Percentiles rank a stretch among this genome's conserved stretches.
Conservation (phyloP, 345 rosid species). For the Salix viminalis region DNA sequence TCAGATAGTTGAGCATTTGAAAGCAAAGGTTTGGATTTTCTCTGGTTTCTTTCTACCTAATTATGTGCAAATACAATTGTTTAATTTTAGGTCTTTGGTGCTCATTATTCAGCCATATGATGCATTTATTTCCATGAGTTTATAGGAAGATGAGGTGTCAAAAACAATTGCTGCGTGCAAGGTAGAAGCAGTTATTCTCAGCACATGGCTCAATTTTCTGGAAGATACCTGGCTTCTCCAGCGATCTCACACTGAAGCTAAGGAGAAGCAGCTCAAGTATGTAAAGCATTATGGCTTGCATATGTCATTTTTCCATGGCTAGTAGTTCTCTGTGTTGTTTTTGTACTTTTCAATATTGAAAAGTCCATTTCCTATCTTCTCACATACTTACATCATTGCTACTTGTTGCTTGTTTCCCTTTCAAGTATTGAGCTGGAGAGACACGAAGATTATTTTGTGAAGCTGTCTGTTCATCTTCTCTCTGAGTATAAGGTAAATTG, state of each 20-base stretch:
- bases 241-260: slow-evolving; percentile 52
- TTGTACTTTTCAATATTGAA: not conserved
- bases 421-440: slow-evolving; percentile 75
- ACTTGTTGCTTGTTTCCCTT: slow-evolving; percentile 26
- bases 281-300: slow-evolving; percentile 27
- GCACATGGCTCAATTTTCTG: slow-evolving; percentile 86
- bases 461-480: slow-evolving; percentile 63
- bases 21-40: slow-evolving; percentile 54
- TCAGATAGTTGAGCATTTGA: slow-evolving; percentile 77
- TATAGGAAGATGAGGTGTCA: slow-evolving; percentile 85
- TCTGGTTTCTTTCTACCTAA: slow-evolving; percentile 1
- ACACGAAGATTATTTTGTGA: slow-evolving; percentile 72
- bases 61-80: not conserved
- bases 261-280: slow-evolving; percentile 73
- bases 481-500: slow-evolving; percentile 61
- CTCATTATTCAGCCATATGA: slow-evolving; percentile 5
- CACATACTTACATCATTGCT: slow-evolving; percentile 2
- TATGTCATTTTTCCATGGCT: not conserved
- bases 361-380: not conserved
- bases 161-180: slow-evolving; percentile 66
- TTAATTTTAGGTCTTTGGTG: not conserved
- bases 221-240: slow-evolving; percentile 92
- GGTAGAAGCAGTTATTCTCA: slow-evolving; percentile 73
- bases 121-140: slow-evolving; percentile 2
- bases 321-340: not conserved